phyloP scores from a whole-genome alignment of 805 yeast species.

The Saccharomycopsis sp. region DNA sequence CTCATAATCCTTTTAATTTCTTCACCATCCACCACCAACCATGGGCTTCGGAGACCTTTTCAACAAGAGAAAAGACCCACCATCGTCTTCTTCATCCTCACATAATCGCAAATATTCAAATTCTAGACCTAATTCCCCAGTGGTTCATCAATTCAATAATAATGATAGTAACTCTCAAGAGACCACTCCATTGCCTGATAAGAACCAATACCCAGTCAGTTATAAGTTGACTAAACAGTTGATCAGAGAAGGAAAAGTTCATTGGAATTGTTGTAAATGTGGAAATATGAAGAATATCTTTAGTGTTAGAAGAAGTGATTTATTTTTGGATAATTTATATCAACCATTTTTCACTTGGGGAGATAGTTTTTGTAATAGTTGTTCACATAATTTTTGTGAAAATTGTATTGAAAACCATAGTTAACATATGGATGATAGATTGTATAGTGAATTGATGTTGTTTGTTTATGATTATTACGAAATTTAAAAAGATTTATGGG shows the following conservation, averaged over 20 bases:
- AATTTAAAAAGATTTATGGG: no score
- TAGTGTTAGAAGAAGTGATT: conserved; percentile 6
- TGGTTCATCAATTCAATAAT: neutral
- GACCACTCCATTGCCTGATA: neutral
- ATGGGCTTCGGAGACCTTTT: conserved; percentile 10
- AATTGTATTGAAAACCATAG: conserved; percentile 14
- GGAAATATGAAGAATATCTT: conserved; percentile 8
- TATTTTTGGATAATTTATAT: conserved; percentile 8
- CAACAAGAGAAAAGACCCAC: neutral
- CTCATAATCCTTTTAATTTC: no score
- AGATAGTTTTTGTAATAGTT: conserved; percentile 14
- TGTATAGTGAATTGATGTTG: no score
- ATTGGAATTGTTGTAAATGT: conserved; percentile 17
- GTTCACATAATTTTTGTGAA: conserved; percentile 16
- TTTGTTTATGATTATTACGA: no score
- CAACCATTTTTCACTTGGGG: conserved; percentile 17
- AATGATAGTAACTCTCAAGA: neutral
- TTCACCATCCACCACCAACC: no score
- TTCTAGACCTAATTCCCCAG: neutral
- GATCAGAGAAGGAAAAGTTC: conserved; percentile 8
- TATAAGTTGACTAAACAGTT: conserved; percentile 7
- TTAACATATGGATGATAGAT: no score
- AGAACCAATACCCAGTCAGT: conserved; percentile 7
- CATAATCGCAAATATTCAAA: no score
- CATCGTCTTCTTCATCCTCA: no score